Evolutionary conservation across 1,284 basidiomycete genomes (phyloP), one percentile per base, ranked within the genome.

Genomic region (Ceratobasidium papillatum): DNA sequence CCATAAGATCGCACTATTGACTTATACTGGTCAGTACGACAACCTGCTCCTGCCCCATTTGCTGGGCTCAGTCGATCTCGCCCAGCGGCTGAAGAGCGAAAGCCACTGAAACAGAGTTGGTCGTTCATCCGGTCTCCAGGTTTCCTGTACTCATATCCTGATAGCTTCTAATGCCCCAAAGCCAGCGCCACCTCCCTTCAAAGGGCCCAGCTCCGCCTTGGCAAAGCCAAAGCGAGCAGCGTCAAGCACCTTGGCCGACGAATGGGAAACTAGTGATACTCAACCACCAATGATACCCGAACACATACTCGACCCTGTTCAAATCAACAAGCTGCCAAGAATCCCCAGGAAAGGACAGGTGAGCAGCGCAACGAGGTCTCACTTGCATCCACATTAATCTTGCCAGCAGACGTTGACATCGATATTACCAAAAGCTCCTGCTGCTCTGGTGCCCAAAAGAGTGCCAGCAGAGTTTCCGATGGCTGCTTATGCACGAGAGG

Each of bases 381-480:
- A 49, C 12, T 30, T 22, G 19, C 5, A 2, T 17, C 12, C n/a
- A 27, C 30, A n/a, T 30, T 51, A 3, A 64, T 14, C 51, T 41
- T 12, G 19, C 1, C 19, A n/a, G 17, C 34, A 63, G 71, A 36
- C 19, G 30, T 17, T 38, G n/a, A 45, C 47, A 34, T 38, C 38
- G 14, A 36, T 41, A 34, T 34, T 49, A 12, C 19, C 25, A 2
- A 43, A 73, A 41, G 47, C 62, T 2, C 47, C 47, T 27, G 34
- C 27, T 36, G 49, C 58, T n/a, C 1, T 3, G 25, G 47, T 38
- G 11, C 71, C 71, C 3, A 73, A 63, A 61, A 62, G 61, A 49
- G 61, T 43, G 25, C 66, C 59, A 22, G 45, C 58, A 8, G 45
- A 36, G 38, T 73, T 73, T 36, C 71, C 71, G n/a, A 73, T 73